Percentiles rank a stretch among this genome's conserved stretches.
Evolutionary conservation across 768 basidiomycete species (phyloP).

Genomic region (Leccinum olivaceopallidum): DNA sequence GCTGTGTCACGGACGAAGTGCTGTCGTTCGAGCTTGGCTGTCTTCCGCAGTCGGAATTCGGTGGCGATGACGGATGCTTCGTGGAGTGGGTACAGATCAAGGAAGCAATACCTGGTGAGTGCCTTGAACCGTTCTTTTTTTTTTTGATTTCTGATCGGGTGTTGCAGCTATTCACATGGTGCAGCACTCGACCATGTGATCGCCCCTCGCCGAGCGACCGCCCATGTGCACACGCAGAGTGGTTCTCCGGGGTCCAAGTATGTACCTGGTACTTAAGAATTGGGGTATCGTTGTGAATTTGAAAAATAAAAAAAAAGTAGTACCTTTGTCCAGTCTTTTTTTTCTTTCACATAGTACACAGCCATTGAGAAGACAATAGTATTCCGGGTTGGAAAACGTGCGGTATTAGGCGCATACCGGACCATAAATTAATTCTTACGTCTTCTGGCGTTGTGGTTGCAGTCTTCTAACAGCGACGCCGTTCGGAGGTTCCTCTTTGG

Average conservation of each 20-base stretch:
- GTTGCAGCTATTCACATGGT: conserved; percentile 14
- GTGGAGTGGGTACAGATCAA: conserved; percentile 20
- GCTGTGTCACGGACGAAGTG: conserved; percentile 16
- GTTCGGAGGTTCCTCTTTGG: no score
- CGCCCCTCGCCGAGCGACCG: neutral
- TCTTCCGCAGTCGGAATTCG: conserved; percentile 7
- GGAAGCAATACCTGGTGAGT: conserved; percentile 12
- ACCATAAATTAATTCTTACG: no score
- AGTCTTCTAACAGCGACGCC: no score
- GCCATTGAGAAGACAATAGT: neutral
- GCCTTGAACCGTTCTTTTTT: no score
- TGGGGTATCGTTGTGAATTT: neutral
- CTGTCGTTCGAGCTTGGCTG: conserved; percentile 17
- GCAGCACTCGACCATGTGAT: conserved; percentile 12
- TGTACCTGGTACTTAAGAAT: neutral
- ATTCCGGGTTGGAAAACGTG: no score
- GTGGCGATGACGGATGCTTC: conserved; percentile 6
- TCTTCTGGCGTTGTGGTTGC: no score
- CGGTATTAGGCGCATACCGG: no score
- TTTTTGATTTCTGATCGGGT: neutral
- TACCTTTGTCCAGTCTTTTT: neutral
- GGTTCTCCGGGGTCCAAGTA: neutral
- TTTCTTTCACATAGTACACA: neutral
- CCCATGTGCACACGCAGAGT: neutral
- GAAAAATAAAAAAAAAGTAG: neutral